Evolutionary conservation across 1,284 basidiomycete genomes (phyloP).

Genomic region (Spongispora temasekensis): DNA sequence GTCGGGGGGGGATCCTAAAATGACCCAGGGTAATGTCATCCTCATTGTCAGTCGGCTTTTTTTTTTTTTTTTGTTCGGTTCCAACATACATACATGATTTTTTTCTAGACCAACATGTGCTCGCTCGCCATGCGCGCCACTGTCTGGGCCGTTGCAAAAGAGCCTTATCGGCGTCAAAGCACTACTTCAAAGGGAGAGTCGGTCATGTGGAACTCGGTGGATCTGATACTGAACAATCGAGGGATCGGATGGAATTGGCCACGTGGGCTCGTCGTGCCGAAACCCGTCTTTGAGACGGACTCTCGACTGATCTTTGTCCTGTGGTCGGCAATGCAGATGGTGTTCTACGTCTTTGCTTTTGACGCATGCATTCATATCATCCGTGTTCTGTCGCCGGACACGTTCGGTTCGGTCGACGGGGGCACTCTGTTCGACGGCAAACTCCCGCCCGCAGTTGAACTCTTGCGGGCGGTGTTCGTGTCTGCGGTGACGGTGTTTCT

Average conservation of each 20-base stretch:
- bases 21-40: conserved; percentile 13
- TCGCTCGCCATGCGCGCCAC: conserved; percentile 13
- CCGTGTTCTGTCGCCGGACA: conserved; percentile 39
- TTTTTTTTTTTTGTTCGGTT: too few species aligned
- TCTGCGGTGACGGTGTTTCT: conserved; percentile 43
- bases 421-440: conserved; percentile 47
- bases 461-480: conserved; percentile 46
- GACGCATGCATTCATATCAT: conserved; percentile 42
- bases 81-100: neutral
- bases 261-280: conserved; percentile 18
- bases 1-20: conserved; percentile 21
- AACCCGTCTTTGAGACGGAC: conserved; percentile 12
- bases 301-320: conserved; percentile 14
- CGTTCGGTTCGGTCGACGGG: conserved; percentile 43
- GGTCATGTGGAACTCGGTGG: conserved; percentile 29
- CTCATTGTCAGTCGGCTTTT: conserved; percentile 21
- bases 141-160: conserved; percentile 20
- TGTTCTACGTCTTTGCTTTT: conserved; percentile 35
- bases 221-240: conserved; percentile 23
- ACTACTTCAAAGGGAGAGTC: neutral
- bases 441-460: conserved; percentile 42
- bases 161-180: conserved; percentile 15
- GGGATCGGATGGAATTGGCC: conserved; percentile 37
- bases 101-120: conserved; percentile 20
- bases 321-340: conserved; percentile 31